Conservation (phyloP, 2,329 filamentous ascomycete species). For the Graphilbum fragrans region DNA sequence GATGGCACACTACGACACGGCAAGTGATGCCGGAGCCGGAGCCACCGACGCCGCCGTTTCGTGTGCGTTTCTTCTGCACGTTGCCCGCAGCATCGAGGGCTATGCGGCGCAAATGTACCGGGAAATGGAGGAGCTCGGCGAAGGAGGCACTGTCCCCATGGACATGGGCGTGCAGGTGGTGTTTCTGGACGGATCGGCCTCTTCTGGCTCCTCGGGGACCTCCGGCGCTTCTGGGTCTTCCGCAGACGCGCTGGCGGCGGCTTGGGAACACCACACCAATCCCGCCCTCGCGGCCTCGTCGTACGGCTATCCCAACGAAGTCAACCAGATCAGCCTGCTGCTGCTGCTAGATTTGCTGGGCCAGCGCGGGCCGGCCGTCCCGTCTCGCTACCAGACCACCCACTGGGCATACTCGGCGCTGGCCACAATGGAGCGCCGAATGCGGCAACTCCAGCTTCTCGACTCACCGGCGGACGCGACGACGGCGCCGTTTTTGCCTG, state of each 20-base stretch:
- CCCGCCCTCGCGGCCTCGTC: conserved; percentile 46
- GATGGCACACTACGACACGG: conserved; percentile 72
- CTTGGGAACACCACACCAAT: conserved; percentile 56
- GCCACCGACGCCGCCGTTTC: conserved; percentile 76
- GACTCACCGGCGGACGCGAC: conserved; percentile 29
- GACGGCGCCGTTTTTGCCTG: conserved; percentile 47
- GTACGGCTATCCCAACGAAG: conserved; percentile 56
- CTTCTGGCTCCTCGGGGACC: conserved; percentile 18
- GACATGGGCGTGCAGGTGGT: conserved; percentile 69
- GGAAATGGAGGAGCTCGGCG: conserved; percentile 48
- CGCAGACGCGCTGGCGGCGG: conserved; percentile 46
- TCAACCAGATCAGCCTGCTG: conserved; percentile 68
- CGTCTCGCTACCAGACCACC: conserved; percentile 64
- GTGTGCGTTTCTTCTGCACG: conserved; percentile 74
- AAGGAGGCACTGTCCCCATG: conserved; percentile 42
- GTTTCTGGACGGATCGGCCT: conserved; percentile 73
- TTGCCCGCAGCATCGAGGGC: conserved; percentile 57
- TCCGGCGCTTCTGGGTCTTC: background rate
- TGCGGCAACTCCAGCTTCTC: conserved; percentile 37
- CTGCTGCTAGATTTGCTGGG: conserved; percentile 87
- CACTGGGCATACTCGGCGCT: conserved; percentile 70
- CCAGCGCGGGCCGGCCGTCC: conserved; percentile 41
- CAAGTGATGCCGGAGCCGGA: conserved; percentile 54
- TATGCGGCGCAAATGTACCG: conserved; percentile 65
- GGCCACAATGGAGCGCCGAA: conserved; percentile 49